phyloP scores from a whole-genome alignment of 2,329 filamentous ascomycete species.

The Beauveria rudraprayagi region DNA sequence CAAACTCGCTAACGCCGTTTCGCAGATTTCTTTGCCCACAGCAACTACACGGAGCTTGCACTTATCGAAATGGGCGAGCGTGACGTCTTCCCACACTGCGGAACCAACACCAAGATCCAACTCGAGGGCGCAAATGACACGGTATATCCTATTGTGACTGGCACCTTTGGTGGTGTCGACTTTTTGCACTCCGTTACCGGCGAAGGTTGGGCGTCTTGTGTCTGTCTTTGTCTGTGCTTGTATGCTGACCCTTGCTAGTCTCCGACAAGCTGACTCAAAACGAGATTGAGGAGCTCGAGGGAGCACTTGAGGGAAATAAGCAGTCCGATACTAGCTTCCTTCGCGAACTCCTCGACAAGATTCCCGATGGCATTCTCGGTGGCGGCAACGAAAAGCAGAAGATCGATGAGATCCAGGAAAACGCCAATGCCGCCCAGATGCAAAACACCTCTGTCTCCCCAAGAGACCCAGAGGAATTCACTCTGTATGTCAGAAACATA shows the following conservation, averaged over 20 bases:
- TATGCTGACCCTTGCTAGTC: slow-evolving; percentile 38
- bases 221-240: neutral
- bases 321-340: slow-evolving; percentile 65
- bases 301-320: slow-evolving; percentile 60
- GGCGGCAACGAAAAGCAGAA: slow-evolving; percentile 65
- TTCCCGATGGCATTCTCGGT: slow-evolving; percentile 74
- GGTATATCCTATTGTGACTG: slow-evolving; percentile 79
- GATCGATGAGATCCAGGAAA: slow-evolving; percentile 70
- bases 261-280: slow-evolving; percentile 87
- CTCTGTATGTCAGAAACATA: slow-evolving; percentile 63
- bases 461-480: slow-evolving; percentile 76
- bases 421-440: slow-evolving; percentile 68
- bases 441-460: slow-evolving; percentile 67
- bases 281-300: slow-evolving; percentile 81
- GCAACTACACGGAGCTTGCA: slow-evolving; percentile 76
- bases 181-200: slow-evolving; percentile 82
- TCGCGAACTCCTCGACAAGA: slow-evolving; percentile 70
- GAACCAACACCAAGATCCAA: slow-evolving; percentile 60
- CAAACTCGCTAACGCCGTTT: slow-evolving; percentile 8
- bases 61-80: slow-evolving; percentile 71
- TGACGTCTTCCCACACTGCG: slow-evolving; percentile 86
- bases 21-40: slow-evolving; percentile 80
- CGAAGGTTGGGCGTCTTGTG: slow-evolving; percentile 37
- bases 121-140: slow-evolving; percentile 56
- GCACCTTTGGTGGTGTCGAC: slow-evolving; percentile 90